Percentiles rank a stretch among this genome's conserved stretches.
These are phyloP conservation scores for Tetracentron sinense DNA, from an alignment of 164 flowering plant genomes.

Conservation along the genomic window DNA sequence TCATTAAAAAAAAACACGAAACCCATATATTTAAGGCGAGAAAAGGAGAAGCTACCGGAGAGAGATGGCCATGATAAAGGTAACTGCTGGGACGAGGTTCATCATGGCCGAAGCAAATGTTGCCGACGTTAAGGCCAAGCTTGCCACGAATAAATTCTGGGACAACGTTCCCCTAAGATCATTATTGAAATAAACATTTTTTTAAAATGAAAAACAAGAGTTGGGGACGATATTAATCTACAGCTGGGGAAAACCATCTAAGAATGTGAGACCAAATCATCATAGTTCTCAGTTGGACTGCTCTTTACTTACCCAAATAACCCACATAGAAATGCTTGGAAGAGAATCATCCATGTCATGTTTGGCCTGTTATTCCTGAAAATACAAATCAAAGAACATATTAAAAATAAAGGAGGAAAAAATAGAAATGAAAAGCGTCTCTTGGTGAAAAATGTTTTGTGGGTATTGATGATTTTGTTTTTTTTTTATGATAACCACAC, in stretches of 20 bases:
- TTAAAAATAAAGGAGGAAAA: neutral
- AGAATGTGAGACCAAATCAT: too few species aligned
- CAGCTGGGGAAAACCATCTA: too few species aligned
- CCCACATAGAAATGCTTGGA: slow-evolving; percentile 53
- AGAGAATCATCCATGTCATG: slow-evolving; percentile 39
- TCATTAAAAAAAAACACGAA: too few species aligned
- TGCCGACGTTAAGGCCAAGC: slow-evolving; percentile 49
- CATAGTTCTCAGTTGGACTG: neutral
- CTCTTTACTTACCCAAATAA: slow-evolving; percentile 48
- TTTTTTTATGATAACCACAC: too few species aligned
- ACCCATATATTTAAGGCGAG: too few species aligned
- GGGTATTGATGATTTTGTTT: neutral
- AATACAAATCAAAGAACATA: neutral
- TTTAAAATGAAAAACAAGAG: neutral
- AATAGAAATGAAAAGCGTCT: neutral
- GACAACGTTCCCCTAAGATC: slow-evolving; percentile 43
- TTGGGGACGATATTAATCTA: too few species aligned
- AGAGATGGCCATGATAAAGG: slow-evolving; percentile 48
- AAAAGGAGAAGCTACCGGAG: slow-evolving; percentile 30
- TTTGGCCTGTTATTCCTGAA: slow-evolving; percentile 55
- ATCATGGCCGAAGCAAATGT: slow-evolving; percentile 57
- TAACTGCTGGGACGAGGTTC: slow-evolving; percentile 58
- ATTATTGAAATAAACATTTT: too few species aligned
- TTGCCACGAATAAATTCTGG: slow-evolving; percentile 41
- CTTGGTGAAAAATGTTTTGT: neutral